Evolutionary conservation across 164 flowering plant genomes (phyloP), one percentile per base, ranked within the genome.

Genomic region (Amborella trichopoda): DNA sequence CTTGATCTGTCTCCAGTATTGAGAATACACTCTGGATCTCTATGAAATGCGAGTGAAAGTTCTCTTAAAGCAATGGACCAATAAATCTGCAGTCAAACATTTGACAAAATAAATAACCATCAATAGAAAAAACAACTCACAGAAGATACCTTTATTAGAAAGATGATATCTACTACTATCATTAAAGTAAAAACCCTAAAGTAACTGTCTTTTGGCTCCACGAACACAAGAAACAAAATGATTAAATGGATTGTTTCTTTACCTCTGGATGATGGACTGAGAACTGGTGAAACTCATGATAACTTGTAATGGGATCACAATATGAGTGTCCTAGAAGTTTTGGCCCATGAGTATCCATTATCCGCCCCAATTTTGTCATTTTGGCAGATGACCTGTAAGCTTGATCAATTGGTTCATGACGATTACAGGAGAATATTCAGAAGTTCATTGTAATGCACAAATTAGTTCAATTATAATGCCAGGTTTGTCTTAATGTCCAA

Each of bases 271-370:
- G 67, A 27, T 82, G 62, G 49, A 66, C 81, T 21, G 90, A 65
- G 69, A 75, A 82, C 43, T 73, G 60, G 23, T 72, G 90, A 54
- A 87, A 87, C 43, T 70, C 68, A 32, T 24, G 59, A 62, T 63
- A 87, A 64, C 99, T 91, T 49, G 82, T 38, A 28, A 87, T 72
- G 4, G 99, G 99, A 58, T 91, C 88, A 48, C 63, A 67, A 72
- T 91, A 91, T 6, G 59, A 56, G 14, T 67, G 3, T 40, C 94
- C 90, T 25, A 91, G 47, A 16, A 84, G 71, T 68, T 69, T 71
- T 46, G 78, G 64, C 47, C 90, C 79, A 59, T 84, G 73, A 40
- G 45, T 53, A 63, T 91, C 90, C 94, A 91, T 68, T 1, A 80
- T 1, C 10, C 80, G 56, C 24, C 96, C 96, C 61, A 87, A 46